Evolutionary conservation across 495 filamentous ascomycete genomes (phyloP).

Genomic region (Penicillium steckii): DNA sequence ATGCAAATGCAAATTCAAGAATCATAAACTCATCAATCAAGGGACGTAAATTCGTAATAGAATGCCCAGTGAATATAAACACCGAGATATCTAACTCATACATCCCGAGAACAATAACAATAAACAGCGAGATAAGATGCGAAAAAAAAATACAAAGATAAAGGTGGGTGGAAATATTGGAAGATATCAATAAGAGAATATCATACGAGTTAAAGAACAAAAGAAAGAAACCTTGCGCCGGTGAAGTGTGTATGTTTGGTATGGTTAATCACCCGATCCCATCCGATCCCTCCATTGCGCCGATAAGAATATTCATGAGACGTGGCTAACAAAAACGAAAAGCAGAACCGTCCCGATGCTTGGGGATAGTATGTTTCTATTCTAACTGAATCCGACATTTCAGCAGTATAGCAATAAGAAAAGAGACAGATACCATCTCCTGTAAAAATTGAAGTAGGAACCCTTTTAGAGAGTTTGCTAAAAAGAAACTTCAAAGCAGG

Average conservation of each 20-base stretch:
- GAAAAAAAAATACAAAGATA: not conserved
- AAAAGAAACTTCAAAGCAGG: slow-evolving; percentile 1
- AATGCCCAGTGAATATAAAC: not conserved
- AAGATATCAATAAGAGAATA: not conserved
- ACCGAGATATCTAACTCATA: not conserved
- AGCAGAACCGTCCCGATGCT: slow-evolving; percentile 18
- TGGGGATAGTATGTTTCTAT: not conserved
- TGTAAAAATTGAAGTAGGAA: not conserved
- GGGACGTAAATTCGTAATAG: slow-evolving; percentile 12
- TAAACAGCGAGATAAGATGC: not conserved
- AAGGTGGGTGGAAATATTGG: not conserved
- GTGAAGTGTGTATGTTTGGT: slow-evolving; percentile 14
- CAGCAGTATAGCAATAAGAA: not conserved
- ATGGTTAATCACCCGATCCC: not conserved
- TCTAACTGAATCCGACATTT: not conserved
- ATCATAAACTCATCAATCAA: slow-evolving; percentile 6
- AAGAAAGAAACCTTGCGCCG: slow-evolving; percentile 3
- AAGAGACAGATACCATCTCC: not conserved
- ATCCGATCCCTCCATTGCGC: slow-evolving; percentile 9
- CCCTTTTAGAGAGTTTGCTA: not conserved
- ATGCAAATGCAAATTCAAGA: no score
- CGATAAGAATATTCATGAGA: slow-evolving; percentile 7
- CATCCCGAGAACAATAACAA: slow-evolving; percentile 1
- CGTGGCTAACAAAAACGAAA: slow-evolving; percentile 1
- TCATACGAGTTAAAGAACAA: not conserved